phyloP scores from a whole-genome alignment of 2,329 filamentous ascomycete genomes.

The Aspergillus sp. region DNA sequence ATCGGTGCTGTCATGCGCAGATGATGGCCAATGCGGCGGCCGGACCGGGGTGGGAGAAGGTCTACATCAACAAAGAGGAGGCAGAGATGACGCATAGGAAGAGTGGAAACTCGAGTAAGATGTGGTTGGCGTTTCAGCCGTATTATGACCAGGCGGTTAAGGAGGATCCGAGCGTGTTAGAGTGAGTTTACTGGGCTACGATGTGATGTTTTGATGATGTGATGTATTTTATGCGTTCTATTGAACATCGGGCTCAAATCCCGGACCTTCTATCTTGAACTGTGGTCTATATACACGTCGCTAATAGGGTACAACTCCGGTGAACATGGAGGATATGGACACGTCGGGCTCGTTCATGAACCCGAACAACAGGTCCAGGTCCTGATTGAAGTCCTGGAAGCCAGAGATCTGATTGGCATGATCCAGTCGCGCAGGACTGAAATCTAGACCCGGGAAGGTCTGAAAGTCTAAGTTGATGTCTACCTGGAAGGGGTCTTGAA shows the following conservation, averaged over 20 bases:
- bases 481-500: not conserved
- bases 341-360: conserved; percentile 12
- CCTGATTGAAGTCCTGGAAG: conserved; percentile 6
- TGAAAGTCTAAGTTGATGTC: conserved; percentile 5
- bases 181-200: not conserved
- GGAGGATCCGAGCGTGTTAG: not conserved
- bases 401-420: not conserved
- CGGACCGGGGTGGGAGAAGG: conserved; percentile 52
- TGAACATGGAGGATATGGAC: not conserved
- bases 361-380: conserved; percentile 13
- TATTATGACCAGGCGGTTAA: conserved; percentile 16
- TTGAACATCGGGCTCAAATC: not conserved
- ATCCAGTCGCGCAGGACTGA: not conserved
- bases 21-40: conserved; percentile 68
- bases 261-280: not conserved
- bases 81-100: conserved; percentile 32
- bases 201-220: not conserved
- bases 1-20: conserved; percentile 69
- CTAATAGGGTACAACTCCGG: not conserved
- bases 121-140: conserved; percentile 19
- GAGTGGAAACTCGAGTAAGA: conserved; percentile 14
- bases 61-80: conserved; percentile 57
- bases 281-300: no score
- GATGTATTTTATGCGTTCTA: not conserved
- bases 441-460: not conserved